Base-by-base conservation (phyloP, 169 alveolate genomes). In the Cryptosporidium viatorum region DNA sequence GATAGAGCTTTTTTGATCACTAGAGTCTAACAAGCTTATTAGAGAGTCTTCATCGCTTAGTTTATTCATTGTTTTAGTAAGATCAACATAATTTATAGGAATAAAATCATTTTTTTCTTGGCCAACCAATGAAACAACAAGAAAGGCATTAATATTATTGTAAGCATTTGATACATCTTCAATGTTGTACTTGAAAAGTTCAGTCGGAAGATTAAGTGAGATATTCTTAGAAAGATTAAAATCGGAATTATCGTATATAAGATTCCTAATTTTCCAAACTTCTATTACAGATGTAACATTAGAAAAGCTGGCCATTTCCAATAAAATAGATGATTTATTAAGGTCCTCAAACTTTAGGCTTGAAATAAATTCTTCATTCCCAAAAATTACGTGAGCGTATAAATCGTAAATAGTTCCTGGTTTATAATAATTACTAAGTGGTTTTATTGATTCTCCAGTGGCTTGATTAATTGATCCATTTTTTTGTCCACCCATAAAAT, bases 401-500 rank as follows among this genome's bases (percentile, higher is more conserved):
- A 92, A 43, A 70, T 87, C 93, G 80, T 85, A 92, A 75, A 84
- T 67, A 70, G 62, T 93, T 16, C 93, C 94, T 29, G 92, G 84
- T 55, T 84, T 89, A 41, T 86, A 89, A 33, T 89, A 85, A 21
- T 70, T 75, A 59, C 86, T 43, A 7, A 85, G 21, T 18, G 92
- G 85, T 29, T 84, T 86, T 7, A 69, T 59, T 23, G 52, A 31
- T 23, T 70, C 91, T 43, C 73, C 74, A 21, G 55, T 62, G 10
- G 86, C 87, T 39, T 48, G 26, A 60, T 84, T 84, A 23, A 45
- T 62, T 9, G 35, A 68, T 23, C 39, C 71, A 35, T 68, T 87
- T 65, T 87, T 92, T 35, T 84, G 70, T 48, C 94, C 93, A 59
- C 94, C 94, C 9, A 92, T 85, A 85, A 92, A 71, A 69, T 91